Percentiles rank a stretch among this genome's conserved stretches.
Conservation (phyloP, 257 asterid genomes). For the Misopates orontium region DNA sequence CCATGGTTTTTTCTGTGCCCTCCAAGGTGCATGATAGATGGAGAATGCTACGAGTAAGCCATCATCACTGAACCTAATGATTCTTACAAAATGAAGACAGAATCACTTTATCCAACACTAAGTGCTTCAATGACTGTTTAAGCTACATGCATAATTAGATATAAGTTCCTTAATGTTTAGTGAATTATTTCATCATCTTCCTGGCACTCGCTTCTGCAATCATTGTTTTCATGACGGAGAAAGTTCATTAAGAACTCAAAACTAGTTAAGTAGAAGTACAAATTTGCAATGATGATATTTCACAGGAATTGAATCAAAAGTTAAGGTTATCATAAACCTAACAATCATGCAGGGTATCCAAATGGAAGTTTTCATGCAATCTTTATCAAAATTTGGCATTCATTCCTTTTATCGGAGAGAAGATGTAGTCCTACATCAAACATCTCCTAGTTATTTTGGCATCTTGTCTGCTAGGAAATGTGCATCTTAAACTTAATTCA, state of each 20-base stretch:
- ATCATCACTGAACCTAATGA: not conserved
- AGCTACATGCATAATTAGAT: not conserved
- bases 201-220: not conserved
- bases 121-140: not conserved
- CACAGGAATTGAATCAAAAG: not conserved
- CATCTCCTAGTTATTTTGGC: not conserved
- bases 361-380: not conserved
- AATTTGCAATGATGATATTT: not conserved
- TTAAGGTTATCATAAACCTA: not conserved
- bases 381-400: not conserved
- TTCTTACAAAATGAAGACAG: not conserved
- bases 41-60: not conserved
- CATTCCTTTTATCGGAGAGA: not conserved
- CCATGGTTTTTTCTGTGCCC: too few relatives aligned
- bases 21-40: too few relatives aligned
- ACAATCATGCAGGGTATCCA: not conserved
- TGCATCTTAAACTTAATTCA: not conserved
- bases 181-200: too few relatives aligned
- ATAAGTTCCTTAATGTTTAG: not conserved
- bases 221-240: not conserved
- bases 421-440: not conserved
- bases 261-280: not conserved
- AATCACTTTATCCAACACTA: not conserved
- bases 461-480: slow-evolving; percentile 4
- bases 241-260: not conserved